These are phyloP conservation scores for Xylaria sp. DNA, from an alignment of 2,329 filamentous ascomycete genomes.

Conservation along the genomic window DNA sequence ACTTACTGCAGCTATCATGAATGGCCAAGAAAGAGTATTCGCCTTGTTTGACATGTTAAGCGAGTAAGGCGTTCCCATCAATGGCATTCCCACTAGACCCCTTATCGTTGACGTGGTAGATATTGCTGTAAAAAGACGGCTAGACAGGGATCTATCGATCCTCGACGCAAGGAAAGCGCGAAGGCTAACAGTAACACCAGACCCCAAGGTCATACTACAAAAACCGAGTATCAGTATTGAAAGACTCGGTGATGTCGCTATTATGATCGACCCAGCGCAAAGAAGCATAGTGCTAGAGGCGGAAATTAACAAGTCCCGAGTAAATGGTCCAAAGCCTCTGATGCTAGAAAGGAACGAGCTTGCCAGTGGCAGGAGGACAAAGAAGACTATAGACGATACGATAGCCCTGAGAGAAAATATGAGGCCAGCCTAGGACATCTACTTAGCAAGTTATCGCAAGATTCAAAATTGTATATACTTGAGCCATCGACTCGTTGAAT, in stretches of 20 bases:
- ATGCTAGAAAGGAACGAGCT: slow-evolving; percentile 2
- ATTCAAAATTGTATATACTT: neutral
- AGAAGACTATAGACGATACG: slow-evolving; percentile 16
- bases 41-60: slow-evolving; percentile 9
- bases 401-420: slow-evolving; percentile 18
- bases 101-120: slow-evolving; percentile 19
- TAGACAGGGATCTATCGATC: slow-evolving; percentile 7
- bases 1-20: slow-evolving; percentile 8
- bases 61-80: slow-evolving; percentile 20
- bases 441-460: neutral
- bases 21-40: slow-evolving; percentile 2
- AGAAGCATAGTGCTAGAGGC: slow-evolving; percentile 1
- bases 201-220: slow-evolving; percentile 16
- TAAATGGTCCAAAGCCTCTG: neutral
- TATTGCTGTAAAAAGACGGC: slow-evolving; percentile 13
- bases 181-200: slow-evolving; percentile 17
- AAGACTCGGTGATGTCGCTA: slow-evolving; percentile 4
- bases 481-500: slow-evolving; percentile 20
- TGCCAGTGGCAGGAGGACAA: slow-evolving; percentile 8
- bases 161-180: slow-evolving; percentile 19
- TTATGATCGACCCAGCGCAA: slow-evolving; percentile 4
- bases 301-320: slow-evolving; percentile 13
- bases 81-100: slow-evolving; percentile 15
- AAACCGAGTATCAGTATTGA: slow-evolving; percentile 7
- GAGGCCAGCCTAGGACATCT: slow-evolving; percentile 6